Percentiles rank a stretch among this genome's conserved stretches.
phyloP scores from a whole-genome alignment of 345 rosid species.

The Euphorbia lathyris region DNA sequence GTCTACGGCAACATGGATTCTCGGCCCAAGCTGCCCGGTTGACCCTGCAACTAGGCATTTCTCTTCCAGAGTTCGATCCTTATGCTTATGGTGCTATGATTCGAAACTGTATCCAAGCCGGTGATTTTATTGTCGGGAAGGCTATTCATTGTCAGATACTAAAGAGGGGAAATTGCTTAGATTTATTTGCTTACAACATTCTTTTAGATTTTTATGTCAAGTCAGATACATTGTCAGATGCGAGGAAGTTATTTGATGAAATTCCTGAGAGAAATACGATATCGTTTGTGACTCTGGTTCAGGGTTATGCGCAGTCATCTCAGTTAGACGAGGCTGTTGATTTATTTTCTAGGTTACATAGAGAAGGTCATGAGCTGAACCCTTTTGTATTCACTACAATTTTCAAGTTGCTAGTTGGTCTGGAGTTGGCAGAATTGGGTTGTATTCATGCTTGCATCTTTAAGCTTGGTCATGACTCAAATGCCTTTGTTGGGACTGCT shows the following conservation, averaged over 20 bases:
- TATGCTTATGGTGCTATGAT: constrained; percentile 46
- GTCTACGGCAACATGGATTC: constrained; percentile 27
- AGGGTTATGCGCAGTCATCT: constrained; percentile 34
- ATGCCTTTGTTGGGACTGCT: constrained; percentile 78
- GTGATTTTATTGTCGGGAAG: constrained; percentile 36
- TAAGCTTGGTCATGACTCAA: constrained; percentile 65
- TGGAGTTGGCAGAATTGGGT: constrained; percentile 48
- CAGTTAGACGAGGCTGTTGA: constrained; percentile 39
- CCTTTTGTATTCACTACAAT: constrained; percentile 67
- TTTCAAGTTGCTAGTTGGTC: constrained; percentile 54
- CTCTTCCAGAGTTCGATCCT: constrained; percentile 35
- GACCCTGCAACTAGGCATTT: constrained; percentile 17
- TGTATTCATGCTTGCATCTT: constrained; percentile 56
- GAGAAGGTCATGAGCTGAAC: constrained; percentile 76
- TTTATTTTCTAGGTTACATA: constrained; percentile 49
- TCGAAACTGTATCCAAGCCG: constrained; percentile 54
- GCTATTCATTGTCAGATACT: constrained; percentile 52
- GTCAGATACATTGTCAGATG: constrained; percentile 34
- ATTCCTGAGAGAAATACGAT: constrained; percentile 62
- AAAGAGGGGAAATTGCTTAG: constrained; percentile 70
- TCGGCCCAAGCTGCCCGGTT: constrained; percentile 19
- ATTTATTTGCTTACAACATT: constrained; percentile 61
- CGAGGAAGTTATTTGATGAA: constrained; percentile 60
- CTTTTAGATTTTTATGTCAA: constrained; percentile 54
- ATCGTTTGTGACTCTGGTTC: constrained; percentile 61